Evolutionary conservation across 129 eudicot genomes (phyloP), one percentile per base, ranked within the genome.

Genomic region (Apium graveolens): DNA sequence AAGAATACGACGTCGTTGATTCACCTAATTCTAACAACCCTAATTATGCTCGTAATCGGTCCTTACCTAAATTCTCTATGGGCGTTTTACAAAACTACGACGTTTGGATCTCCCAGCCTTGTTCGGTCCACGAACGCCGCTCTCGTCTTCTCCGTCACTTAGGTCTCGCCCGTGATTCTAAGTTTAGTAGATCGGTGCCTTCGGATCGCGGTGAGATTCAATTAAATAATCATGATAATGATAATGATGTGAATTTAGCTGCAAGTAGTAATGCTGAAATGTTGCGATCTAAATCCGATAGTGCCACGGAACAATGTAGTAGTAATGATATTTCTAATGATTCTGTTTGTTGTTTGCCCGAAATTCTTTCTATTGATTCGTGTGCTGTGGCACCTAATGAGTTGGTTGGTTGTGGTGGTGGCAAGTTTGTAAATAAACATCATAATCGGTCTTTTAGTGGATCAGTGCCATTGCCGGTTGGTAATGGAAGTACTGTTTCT

Each of bases 51-150:
- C 76, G 24, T 21, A 66, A 80, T 11, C 44, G 11, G 7, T 7
- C 44, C 1, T 8, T 8, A 80, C 87, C 87, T 62, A 90, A 80
- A 21, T 86, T 87, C 74, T 90, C 96, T 13, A 78, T 46, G 83
- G 88, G 83, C 11, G 86, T 86, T 38, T 81, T 87, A n/a, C 76
- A 80, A 29, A 90, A 84, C 90, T 95, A 90, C 81, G 98, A 90
- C 73, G 85, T 91, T 60, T 95, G 98, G 98, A 88, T 88, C 87
- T 91, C 98, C 0, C 84, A 87, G 51, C 96, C 97, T 14, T 80
- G 92, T 7, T 95, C 97, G 3, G 87, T 95, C 3, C 89, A 91
- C 27, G 97, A 95, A 55, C 98, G 98, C 77, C 96, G 97, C 26
- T 44, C 86, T 62, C 91, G 92, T 62, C 85, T 95, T 76, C 94